A percentile compares a stretch with the other conserved stretches of the same genome.
These are phyloP conservation scores for Cryptosporidium ryanae DNA, from an alignment of 169 alveolate genomes.

Conservation along the genomic window DNA sequence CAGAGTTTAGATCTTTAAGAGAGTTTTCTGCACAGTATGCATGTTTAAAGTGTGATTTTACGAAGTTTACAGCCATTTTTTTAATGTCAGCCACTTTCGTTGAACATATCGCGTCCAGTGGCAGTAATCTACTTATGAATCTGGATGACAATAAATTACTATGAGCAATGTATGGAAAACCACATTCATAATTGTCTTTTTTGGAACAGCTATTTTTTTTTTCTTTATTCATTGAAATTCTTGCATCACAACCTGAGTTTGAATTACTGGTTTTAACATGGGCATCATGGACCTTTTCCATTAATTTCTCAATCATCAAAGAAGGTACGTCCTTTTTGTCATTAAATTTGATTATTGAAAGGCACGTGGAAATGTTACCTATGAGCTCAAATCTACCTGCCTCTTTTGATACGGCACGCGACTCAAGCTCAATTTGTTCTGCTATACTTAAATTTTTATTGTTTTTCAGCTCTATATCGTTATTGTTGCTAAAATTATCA, in stretches of 20 bases:
- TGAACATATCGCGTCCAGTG: conserved; percentile 41
- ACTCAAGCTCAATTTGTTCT: conserved; percentile 20
- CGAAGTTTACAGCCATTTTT: conserved; percentile 6
- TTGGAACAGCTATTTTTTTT: neutral
- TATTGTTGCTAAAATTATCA: neutral
- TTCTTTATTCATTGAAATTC: too few species aligned
- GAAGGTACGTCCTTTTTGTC: conserved; percentile 27
- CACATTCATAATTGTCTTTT: too few species aligned
- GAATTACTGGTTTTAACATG: conserved; percentile 1
- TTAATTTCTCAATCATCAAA: conserved; percentile 17
- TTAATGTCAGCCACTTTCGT: conserved; percentile 21
- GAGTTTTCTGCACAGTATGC: conserved; percentile 11
- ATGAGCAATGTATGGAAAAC: too few species aligned
- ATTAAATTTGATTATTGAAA: conserved; percentile 39
- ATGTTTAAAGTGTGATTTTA: neutral
- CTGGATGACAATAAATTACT: conserved; percentile 29
- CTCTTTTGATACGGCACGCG: neutral
- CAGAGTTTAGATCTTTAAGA: neutral
- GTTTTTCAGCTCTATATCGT: neutral
- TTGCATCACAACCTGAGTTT: neutral
- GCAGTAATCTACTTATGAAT: conserved; percentile 29
- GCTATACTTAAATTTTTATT: neutral
- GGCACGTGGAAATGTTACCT: conserved; percentile 43
- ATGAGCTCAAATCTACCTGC: conserved; percentile 13
- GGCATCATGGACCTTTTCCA: conserved; percentile 19